phyloP scores from a whole-genome alignment of 768 basidiomycete species.

The Tylopilus sp. region DNA sequence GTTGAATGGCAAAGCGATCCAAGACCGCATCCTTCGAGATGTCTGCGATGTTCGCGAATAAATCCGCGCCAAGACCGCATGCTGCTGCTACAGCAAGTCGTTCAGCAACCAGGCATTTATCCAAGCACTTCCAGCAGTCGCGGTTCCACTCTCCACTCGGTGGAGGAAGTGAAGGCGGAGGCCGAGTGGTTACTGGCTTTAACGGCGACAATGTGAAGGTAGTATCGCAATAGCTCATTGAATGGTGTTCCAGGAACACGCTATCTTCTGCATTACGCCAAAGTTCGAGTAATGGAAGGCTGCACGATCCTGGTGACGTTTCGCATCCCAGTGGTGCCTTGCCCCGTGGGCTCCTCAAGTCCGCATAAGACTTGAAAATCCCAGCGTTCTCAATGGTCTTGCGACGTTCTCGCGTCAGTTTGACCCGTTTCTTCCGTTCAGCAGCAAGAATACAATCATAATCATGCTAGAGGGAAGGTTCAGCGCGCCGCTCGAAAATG shows the following conservation, averaged over 20 bases:
- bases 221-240: slow-evolving; percentile 12
- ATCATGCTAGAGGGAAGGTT: slow-evolving; percentile 57
- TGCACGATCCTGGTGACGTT: slow-evolving; percentile 31
- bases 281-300: slow-evolving; percentile 29
- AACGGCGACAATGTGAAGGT: slow-evolving; percentile 18
- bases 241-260: slow-evolving; percentile 26
- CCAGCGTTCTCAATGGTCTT: slow-evolving; percentile 33
- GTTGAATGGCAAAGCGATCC: slow-evolving; percentile 47
- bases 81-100: slow-evolving; percentile 46
- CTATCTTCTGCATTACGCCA: slow-evolving; percentile 31
- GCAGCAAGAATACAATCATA: slow-evolving; percentile 67
- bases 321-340: slow-evolving; percentile 6
- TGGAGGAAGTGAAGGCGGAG: slow-evolving; percentile 6
- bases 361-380: slow-evolving; percentile 24
- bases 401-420: slow-evolving; percentile 35
- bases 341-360: slow-evolving; percentile 10
- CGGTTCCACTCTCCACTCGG: slow-evolving; percentile 53
- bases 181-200: background rate
- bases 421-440: slow-evolving; percentile 24
- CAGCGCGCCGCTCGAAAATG: background rate
- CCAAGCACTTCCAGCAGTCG: slow-evolving; percentile 77
- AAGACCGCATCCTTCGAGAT: slow-evolving; percentile 59
- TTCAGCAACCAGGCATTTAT: slow-evolving; percentile 75
- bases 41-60: slow-evolving; percentile 49
- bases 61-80: slow-evolving; percentile 26